Percentiles rank a stretch among this genome's conserved stretches.
phyloP scores from a whole-genome alignment of 345 rosid species.

The Microthlaspi erraticum region DNA sequence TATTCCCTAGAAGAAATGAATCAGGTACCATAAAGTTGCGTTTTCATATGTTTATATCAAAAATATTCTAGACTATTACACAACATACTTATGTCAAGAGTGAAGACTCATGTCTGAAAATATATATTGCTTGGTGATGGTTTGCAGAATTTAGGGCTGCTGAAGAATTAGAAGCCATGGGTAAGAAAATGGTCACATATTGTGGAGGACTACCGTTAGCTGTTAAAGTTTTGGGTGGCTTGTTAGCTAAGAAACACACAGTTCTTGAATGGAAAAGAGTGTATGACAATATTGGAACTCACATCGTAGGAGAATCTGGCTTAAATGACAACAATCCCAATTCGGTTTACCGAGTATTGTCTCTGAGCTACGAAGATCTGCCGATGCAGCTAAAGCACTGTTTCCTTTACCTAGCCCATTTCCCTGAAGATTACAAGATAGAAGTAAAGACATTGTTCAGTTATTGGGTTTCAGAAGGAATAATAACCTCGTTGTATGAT shows the following conservation, averaged over 20 bases:
- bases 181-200: slow-evolving; percentile 23
- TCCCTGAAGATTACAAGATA: slow-evolving; percentile 38
- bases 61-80: too few species aligned
- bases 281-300: slow-evolving; percentile 17
- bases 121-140: neutral
- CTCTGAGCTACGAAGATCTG: slow-evolving; percentile 37
- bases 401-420: slow-evolving; percentile 40
- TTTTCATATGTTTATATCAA: too few species aligned
- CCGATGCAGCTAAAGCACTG: slow-evolving; percentile 24
- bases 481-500: neutral
- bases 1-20: slow-evolving; percentile 28
- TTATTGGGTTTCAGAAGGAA: slow-evolving; percentile 52
- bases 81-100: too few species aligned
- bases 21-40: slow-evolving; percentile 29
- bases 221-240: slow-evolving; percentile 29
- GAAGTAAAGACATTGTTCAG: slow-evolving; percentile 21
- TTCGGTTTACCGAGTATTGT: slow-evolving; percentile 17
- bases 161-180: slow-evolving; percentile 20
- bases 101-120: neutral
- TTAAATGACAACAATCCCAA: slow-evolving; percentile 15
- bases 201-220: slow-evolving; percentile 37
- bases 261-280: slow-evolving; percentile 20
- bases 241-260: slow-evolving; percentile 32
- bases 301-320: neutral
- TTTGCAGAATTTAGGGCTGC: neutral